A percentile compares a stretch with the other conserved stretches of the same genome.
Evolutionary conservation across 352 stramenopile genomes (phyloP).

Genomic region (Saprolegnia parasitica): DNA sequence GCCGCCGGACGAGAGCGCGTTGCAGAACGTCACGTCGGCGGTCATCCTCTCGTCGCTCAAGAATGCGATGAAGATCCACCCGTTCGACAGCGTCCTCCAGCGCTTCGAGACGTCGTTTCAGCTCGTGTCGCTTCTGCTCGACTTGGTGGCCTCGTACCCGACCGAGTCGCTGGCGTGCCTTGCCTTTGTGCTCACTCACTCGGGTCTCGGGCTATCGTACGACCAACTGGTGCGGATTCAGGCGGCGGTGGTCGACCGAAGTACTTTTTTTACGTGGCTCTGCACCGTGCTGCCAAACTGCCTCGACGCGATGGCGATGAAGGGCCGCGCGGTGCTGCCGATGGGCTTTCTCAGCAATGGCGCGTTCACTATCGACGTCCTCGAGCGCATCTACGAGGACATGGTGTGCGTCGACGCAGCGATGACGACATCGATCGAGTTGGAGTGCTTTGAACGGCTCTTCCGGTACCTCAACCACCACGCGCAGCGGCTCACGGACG

Average conservation of each 20-base stretch:
- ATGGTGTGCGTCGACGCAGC: slow-evolving; percentile 32
- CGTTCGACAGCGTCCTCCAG: slow-evolving; percentile 42
- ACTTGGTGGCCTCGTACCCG: slow-evolving; percentile 9
- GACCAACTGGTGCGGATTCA: slow-evolving; percentile 58
- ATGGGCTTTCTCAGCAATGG: slow-evolving; percentile 25
- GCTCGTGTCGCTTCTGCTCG: slow-evolving; percentile 53
- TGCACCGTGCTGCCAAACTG: slow-evolving; percentile 43
- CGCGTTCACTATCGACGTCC: slow-evolving; percentile 45
- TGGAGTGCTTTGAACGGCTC: slow-evolving; percentile 35
- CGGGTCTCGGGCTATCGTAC: slow-evolving; percentile 61
- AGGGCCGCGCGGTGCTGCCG: background rate
- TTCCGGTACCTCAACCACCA: slow-evolving; percentile 37
- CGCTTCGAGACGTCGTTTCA: slow-evolving; percentile 54
- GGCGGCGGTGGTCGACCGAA: slow-evolving; percentile 38
- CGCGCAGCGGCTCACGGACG: slow-evolving; percentile 31
- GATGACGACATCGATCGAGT: slow-evolving; percentile 40
- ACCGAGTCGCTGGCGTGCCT: slow-evolving; percentile 54
- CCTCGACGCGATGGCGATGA: slow-evolving; percentile 5
- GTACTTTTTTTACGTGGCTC: slow-evolving; percentile 78
- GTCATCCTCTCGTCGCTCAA: slow-evolving; percentile 24
- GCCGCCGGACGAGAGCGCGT: slow-evolving; percentile 27
- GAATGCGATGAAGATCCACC: slow-evolving; percentile 28
- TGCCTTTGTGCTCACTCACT: slow-evolving; percentile 67
- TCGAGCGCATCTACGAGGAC: slow-evolving; percentile 55
- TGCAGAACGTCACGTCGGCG: slow-evolving; percentile 29